These are phyloP conservation scores for Pseudoperonospora humuli DNA, from an alignment of 352 stramenopile species.

Conservation along the genomic window DNA sequence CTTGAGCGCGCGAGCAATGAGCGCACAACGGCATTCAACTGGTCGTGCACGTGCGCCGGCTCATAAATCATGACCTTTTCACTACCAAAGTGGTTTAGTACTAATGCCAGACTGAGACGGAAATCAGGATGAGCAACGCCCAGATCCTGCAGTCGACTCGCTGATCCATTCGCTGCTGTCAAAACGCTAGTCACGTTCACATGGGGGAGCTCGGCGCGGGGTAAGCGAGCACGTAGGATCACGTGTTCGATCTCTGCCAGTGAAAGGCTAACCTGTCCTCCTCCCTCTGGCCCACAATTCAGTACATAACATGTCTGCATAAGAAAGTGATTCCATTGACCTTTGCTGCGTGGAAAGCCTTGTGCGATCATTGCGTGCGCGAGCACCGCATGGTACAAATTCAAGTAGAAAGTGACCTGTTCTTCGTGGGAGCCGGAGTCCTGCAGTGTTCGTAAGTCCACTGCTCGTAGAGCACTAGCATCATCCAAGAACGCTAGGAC, in stretches of 20 bases:
- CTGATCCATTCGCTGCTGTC: conserved; percentile 2
- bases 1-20: conserved; percentile 16
- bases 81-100: conserved; percentile 38
- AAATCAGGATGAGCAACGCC: conserved; percentile 68
- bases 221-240: conserved; percentile 51
- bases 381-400: conserved; percentile 69
- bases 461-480: conserved; percentile 42
- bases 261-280: conserved; percentile 43
- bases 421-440: conserved; percentile 46
- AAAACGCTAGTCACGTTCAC: conserved; percentile 23
- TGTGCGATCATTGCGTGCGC: conserved; percentile 70
- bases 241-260: conserved; percentile 75
- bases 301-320: conserved; percentile 59
- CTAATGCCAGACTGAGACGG: conserved; percentile 58
- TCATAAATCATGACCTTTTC: conserved; percentile 21
- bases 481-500: conserved; percentile 63
- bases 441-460: conserved; percentile 46
- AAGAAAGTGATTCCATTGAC: conserved; percentile 52
- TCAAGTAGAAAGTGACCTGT: conserved; percentile 68
- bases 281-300: conserved; percentile 15
- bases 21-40: conserved; percentile 59
- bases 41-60: conserved; percentile 44
- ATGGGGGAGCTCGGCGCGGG: conserved; percentile 41
- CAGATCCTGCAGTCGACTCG: conserved; percentile 23
- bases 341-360: conserved; percentile 47